Percentiles rank a stretch among this genome's conserved stretches.
These are phyloP conservation scores for Chondrus crispus DNA, from an alignment of 23 red algal species.

Conservation along the genomic window DNA sequence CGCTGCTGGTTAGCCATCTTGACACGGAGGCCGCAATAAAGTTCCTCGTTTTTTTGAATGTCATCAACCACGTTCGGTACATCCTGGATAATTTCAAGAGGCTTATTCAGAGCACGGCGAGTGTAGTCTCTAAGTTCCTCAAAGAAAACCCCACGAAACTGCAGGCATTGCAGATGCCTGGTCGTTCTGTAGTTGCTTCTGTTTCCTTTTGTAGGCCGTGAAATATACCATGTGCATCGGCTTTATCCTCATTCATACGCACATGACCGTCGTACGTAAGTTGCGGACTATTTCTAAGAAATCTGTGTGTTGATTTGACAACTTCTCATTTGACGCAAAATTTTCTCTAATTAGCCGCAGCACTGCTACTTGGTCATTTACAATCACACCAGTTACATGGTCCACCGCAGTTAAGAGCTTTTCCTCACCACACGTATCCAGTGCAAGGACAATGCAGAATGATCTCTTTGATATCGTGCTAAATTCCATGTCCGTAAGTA, in stretches of 20 bases:
- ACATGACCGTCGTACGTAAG: neutral
- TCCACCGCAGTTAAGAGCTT: neutral
- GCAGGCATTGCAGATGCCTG: neutral
- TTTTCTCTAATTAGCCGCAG: neutral
- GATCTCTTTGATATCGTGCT: neutral
- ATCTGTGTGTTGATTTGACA: neutral
- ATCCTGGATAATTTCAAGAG: neutral
- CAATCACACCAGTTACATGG: neutral
- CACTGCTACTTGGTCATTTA: neutral
- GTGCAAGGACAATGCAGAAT: neutral
- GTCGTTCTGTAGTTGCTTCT: neutral
- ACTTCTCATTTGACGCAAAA: neutral
- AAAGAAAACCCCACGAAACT: neutral
- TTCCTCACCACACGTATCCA: neutral
- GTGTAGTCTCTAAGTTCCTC: neutral
- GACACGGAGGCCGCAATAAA: neutral
- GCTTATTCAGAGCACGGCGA: neutral
- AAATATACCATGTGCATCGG: neutral
- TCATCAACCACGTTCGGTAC: neutral
- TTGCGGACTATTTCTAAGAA: neutral
- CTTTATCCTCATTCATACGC: neutral
- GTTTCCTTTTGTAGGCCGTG: neutral
- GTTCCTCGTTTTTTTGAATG: neutral
- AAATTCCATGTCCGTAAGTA: neutral
- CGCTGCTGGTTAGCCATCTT: neutral